Base-by-base conservation (phyloP, 2,329 filamentous ascomycete species). In the Grosmannia huntii region DNA sequence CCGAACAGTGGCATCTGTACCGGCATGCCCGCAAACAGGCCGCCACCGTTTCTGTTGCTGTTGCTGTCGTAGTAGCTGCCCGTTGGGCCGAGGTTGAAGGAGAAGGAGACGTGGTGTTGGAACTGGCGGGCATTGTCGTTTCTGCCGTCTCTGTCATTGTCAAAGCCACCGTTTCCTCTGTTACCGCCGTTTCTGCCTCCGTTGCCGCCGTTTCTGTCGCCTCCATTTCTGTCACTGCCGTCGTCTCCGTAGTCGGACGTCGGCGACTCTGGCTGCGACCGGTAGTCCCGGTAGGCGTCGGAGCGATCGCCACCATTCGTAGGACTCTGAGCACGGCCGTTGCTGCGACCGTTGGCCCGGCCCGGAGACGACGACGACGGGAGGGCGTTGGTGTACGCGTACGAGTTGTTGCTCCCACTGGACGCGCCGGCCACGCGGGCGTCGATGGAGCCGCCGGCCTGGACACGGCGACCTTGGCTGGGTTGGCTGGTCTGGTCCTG, bases 231-330 rank as follows among this genome's bases (percentile, higher is more conserved):
- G 12, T 27, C 27, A 6, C 7, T n/a, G 2, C 53, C 53, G 25
- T 46, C 50, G 27, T 50, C 55, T 10, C 53, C 31, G 27, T 57
- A 52, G n/a, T 60, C 56, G 9, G 58, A 56, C 1, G 53, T 25
- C 1, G 60, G 60, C 19, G 60, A 59, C 7, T 36, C 41, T 0
- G 58, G 56, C 51, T 56, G 58, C 1, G 56, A 57, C 56, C 51
- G 56, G 54, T 60, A 58, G 58, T 60, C 54, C 5, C 54, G 54
- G 58, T 60, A 61, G 58, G 53, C 57, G 21, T 60, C 53, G 38
- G 60, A 60, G 28, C 56, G 56, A 51, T 57, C 58, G 53, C 44
- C 57, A 56, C 53, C 60, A 38, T 58, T 55, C 16, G 55, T 53
- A 0, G 60, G 53, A 56, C 58, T 59, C 25, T 59, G 53, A 9